A percentile compares a stretch with the other conserved stretches of the same genome.
phyloP scores from a whole-genome alignment of 768 basidiomycete species.

The Rhodotorula kratochvilovae region DNA sequence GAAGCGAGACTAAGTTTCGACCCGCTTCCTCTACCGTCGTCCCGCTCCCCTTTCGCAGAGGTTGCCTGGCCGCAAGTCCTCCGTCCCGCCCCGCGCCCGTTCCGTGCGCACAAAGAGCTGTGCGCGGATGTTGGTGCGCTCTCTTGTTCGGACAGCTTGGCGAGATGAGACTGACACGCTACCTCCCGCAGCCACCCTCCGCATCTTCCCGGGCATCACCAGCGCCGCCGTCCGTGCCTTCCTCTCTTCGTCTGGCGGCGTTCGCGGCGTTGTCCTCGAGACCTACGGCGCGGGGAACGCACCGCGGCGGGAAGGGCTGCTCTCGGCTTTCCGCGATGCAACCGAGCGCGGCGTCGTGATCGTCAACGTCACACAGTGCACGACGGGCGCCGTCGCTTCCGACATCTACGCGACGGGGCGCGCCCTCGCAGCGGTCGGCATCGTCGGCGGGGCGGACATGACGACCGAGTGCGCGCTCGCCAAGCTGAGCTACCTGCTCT shows the following conservation, averaged over 20 bases:
- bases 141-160: too few species aligned
- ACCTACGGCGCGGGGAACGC: constrained; percentile 92
- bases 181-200: constrained; percentile 25
- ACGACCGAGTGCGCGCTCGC: constrained; percentile 94
- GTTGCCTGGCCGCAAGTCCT: constrained; percentile 86
- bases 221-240: constrained; percentile 66
- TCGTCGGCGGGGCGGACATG: constrained; percentile 85
- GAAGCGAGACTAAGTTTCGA: not conserved
- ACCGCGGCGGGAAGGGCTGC: constrained; percentile 71
- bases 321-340: constrained; percentile 71
- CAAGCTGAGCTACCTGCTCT: constrained; percentile 83
- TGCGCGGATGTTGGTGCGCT: constrained; percentile 72
- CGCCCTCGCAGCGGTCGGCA: constrained; percentile 59
- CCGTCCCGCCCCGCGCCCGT: constrained; percentile 69
- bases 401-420: constrained; percentile 77
- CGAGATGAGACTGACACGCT: not conserved
- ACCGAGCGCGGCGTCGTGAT: constrained; percentile 77
- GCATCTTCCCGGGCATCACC: constrained; percentile 40
- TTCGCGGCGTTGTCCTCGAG: constrained; percentile 75
- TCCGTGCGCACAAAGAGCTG: constrained; percentile 82
- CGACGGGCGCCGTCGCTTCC: constrained; percentile 71
- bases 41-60: too few species aligned
- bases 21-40: constrained; percentile 39
- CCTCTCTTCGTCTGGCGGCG: constrained; percentile 53
- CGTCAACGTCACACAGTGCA: constrained; percentile 86